phyloP scores from a whole-genome alignment of 192 early-diverging fungal species.

The Mortierella claussenii region DNA sequence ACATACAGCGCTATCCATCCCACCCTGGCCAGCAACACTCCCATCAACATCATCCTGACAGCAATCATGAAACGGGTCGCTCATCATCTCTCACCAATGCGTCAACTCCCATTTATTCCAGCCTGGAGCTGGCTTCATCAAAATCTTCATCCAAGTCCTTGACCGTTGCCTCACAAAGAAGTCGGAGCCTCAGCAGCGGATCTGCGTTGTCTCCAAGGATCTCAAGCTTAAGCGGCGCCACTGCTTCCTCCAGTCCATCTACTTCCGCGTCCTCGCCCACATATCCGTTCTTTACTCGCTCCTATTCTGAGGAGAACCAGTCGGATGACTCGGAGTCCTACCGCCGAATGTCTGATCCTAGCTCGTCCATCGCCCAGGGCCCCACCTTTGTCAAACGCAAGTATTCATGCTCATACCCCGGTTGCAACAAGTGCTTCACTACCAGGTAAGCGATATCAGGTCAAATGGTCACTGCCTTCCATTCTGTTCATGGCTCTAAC shows the following conservation, averaged over 20 bases:
- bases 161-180: constrained; percentile 17
- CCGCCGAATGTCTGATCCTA: constrained; percentile 39
- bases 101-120: constrained; percentile 36
- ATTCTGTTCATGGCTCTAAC: no score
- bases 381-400: constrained; percentile 65
- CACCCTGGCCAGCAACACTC: background rate
- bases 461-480: background rate
- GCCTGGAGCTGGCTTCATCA: constrained; percentile 23
- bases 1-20: background rate
- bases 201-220: constrained; percentile 19
- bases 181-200: constrained; percentile 43
- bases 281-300: constrained; percentile 25
- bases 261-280: constrained; percentile 20
- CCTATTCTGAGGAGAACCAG: constrained; percentile 37
- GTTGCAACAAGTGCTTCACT: constrained; percentile 83
- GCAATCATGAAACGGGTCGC: constrained; percentile 18
- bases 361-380: constrained; percentile 2
- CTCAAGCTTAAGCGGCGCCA: no score
- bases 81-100: constrained; percentile 49
- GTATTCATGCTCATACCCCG: constrained; percentile 71
- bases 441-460: constrained; percentile 63
- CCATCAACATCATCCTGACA: background rate
- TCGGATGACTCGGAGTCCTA: constrained; percentile 33
- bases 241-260: constrained; percentile 10
- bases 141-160: constrained; percentile 9